Percentiles rank a stretch among this genome's conserved stretches.
Evolutionary conservation across 805 yeast genomes (phyloP).

Genomic region (Starmerella powellii): DNA sequence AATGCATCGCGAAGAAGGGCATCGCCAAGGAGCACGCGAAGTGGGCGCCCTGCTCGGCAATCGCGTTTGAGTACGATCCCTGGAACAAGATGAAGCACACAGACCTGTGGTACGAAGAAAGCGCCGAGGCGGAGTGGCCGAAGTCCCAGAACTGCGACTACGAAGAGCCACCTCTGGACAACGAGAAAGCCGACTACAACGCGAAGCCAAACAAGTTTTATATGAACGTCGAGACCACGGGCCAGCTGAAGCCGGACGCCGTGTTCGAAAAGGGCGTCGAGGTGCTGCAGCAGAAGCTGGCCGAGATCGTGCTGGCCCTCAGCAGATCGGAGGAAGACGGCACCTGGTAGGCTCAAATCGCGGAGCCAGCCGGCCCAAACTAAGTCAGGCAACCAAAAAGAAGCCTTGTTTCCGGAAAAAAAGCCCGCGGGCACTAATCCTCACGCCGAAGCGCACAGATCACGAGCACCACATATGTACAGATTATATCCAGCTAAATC

Average conservation of each 20-base stretch:
- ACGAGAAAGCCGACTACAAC: constrained; percentile 69
- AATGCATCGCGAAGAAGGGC: constrained; percentile 95
- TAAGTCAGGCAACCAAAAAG: no score
- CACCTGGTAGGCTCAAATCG: constrained; percentile 6
- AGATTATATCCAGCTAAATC: no score
- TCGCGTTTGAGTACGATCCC: constrained; percentile 97
- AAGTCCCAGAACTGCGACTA: constrained; percentile 74
- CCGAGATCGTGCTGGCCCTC: constrained; percentile 67
- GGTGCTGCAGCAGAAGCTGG: constrained; percentile 80
- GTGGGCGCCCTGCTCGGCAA: constrained; percentile 94
- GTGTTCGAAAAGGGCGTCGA: constrained; percentile 76
- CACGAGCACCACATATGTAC: no score
- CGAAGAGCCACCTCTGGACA: constrained; percentile 90
- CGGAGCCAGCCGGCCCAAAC: no score
- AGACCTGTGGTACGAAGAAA: constrained; percentile 90
- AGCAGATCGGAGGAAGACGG: constrained; percentile 23
- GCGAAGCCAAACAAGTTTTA: constrained; percentile 77
- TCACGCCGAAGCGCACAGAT: no score
- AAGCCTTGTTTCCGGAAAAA: no score
- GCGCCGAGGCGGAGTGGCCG: constrained; percentile 89
- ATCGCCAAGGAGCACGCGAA: constrained; percentile 96
- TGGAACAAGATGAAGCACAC: constrained; percentile 96
- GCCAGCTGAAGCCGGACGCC: constrained; percentile 76
- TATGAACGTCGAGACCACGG: constrained; percentile 85
- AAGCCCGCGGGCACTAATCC: no score